Evolutionary conservation across 1,284 basidiomycete genomes (phyloP), one percentile per base, ranked within the genome.

Genomic region (Sanghuangporus baumii): DNA sequence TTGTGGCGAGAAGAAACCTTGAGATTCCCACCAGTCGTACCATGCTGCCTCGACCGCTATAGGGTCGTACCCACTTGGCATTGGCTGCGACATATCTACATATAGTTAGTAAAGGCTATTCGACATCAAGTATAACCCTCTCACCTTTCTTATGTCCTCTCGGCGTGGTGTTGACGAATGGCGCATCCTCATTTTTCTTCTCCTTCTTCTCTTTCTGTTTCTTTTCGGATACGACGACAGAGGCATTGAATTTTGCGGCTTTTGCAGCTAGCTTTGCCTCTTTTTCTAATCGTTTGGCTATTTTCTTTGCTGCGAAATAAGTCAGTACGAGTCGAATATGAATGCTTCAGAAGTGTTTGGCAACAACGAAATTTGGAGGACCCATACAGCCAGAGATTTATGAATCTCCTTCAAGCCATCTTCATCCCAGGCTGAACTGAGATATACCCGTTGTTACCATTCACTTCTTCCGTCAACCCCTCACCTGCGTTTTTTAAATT

Each of bases 21-120:
- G 81, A 34, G 87, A 84, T 61, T 88, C 81, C 97, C 97, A 99
- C 97, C 97, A 99, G 70, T 96, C 94, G 73, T 98, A 99, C 94
- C 97, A 98, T 9, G 94, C 91, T 6, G 95, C 84, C 74, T 99
- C 97, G 66, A 99, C 90, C 59, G 94, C 93, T 67, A 91, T 88
- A 11, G 96, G 97, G 74, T 99, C 96, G 79, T 98, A 99, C 4
- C 91, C 92, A 37, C 83, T 82, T 11, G 91, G 84, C 89, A 98
- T 96, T 6, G 94, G 91, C 67, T 89, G 81, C 2, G 90, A 86
- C 65, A 98, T 81, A 76, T 98, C 95, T 96, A 67, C 7, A 50
- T 6, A 18, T 61, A 40, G 20, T 48, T 20, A 31, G n/a, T 51
- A 36, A 54, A 8, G 14, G 18, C 14, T 1, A n/a, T 6, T 40